Evolutionary conservation across 345 rosid genomes (phyloP), one percentile per base, ranked within the genome.

Genomic region (Populus pruinosa): DNA sequence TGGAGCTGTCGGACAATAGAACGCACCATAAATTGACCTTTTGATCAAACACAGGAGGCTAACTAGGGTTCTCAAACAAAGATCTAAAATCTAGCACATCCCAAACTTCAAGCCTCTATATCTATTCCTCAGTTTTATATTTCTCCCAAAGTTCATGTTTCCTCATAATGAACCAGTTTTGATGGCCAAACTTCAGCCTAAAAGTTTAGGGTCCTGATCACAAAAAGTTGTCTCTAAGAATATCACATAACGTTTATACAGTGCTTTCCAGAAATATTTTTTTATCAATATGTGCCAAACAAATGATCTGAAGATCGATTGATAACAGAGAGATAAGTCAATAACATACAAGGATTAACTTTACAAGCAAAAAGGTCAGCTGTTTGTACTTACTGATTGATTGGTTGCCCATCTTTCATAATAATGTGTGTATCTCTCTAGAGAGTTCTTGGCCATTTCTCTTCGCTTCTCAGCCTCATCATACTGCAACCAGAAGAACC

Each of bases 321-420:
- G 4, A n/a, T 59, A 59, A 23, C 63, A 59, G 63, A 59, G 63
- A 59, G 25, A 56, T 21, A 59, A 3, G 63, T n/a, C 13, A 59
- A 59, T 59, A 59, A 10, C 29, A 59, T 59, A 12, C 17, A 11
- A 10, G 63, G 29, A 59, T 21, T 59, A 8, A 59, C 14, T 59
- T 9, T 23, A 3, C 64, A 59, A 3, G 29, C 6, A 59, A 8
- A 23, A 59, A 10, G 29, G 64, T 59, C 29, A 55, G 61, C 4
- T 55, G 25, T 67, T 75, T 39, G 31, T 35, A 80, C 88, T 63
- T 90, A 92, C 97, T 80, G 90, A 88, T 83, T 91, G 97, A 82
- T 93, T 93, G 69, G 94, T 93, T 17, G 94, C 96, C 96, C 94
- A 93, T 81, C 97, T 82, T 83, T 93, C 97, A 80, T 93, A 93